A percentile compares a stretch with the other conserved stretches of the same genome.
phyloP scores from a whole-genome alignment of 2,329 filamentous ascomycete species.

The Ramularia endophylla region DNA sequence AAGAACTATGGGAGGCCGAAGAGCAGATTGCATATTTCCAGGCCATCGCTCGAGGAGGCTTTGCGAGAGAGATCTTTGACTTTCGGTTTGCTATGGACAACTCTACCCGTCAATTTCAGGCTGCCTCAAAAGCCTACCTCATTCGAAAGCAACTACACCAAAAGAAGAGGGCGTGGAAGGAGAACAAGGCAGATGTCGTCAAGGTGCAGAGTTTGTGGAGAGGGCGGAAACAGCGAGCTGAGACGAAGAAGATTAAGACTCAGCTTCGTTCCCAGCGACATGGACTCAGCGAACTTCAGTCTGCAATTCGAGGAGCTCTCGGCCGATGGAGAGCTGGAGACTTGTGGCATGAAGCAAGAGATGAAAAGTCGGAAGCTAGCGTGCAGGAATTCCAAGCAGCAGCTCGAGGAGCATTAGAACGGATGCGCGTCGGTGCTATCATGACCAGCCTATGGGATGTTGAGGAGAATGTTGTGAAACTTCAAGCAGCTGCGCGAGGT shows the following conservation, averaged over 20 bases:
- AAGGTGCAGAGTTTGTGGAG: constrained; percentile 77
- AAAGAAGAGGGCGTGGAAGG: constrained; percentile 63
- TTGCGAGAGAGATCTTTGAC: constrained; percentile 71
- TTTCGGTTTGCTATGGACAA: constrained; percentile 78
- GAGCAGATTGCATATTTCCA: constrained; percentile 74
- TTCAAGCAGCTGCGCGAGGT: constrained; percentile 57
- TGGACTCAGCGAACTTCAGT: constrained; percentile 39
- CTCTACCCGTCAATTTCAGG: constrained; percentile 77
- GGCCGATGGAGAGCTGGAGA: constrained; percentile 50
- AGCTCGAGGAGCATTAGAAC: constrained; percentile 63
- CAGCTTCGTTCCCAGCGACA: constrained; percentile 41
- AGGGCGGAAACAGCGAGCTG: constrained; percentile 51
- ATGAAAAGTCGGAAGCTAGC: constrained; percentile 30
- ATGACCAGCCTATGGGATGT: constrained; percentile 90
- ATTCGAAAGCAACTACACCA: constrained; percentile 58
- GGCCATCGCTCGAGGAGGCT: constrained; percentile 80
- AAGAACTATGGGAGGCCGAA: constrained; percentile 82
- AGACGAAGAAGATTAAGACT: constrained; percentile 43
- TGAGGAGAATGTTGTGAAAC: constrained; percentile 56
- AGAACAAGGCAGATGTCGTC: constrained; percentile 62
- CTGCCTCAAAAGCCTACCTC: constrained; percentile 69
- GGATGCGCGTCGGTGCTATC: constrained; percentile 67
- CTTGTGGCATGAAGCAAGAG: constrained; percentile 38
- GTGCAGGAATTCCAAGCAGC: constrained; percentile 36
- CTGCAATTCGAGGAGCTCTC: constrained; percentile 45